Evolutionary conservation across 257 asterid genomes (phyloP), one percentile per base, ranked within the genome.

Genomic region (Osmanthus fragrans): DNA sequence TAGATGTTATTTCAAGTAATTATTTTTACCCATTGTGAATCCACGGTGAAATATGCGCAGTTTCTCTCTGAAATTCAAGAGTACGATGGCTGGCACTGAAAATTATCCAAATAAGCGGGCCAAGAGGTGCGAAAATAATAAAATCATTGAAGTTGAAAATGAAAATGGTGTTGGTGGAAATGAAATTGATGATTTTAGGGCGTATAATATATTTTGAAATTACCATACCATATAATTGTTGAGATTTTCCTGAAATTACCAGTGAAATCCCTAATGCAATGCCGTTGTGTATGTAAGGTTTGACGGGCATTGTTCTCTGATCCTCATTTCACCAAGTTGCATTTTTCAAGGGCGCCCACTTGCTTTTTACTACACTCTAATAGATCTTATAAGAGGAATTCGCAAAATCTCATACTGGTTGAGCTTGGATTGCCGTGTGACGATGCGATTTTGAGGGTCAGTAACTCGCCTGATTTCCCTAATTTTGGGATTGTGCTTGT

Each of bases 221-320:
- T 60, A 25, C 33, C 68, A 23, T 25, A 6, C 32, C 68, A 23
- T 60, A 25, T 60, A 60, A 60, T 60, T 4, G 33, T 60, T 60
- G 68, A 60, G 10, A 60, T 60, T 60, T 60, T 60, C 68, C 68
- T 60, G 68, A 60, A 60, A 23, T 60, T 60, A 25, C 32, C 68
- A 7, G 68, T 60, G 33, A 60, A 60, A 60, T 21, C 68, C 68
- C 68, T 60, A 21, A 33, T 60, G 7, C 68, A 60, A 60, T 60
- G 68, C 16, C 68, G 33, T 0, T 60, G 68, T 23, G 33, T 23
- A 16, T 60, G 68, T 21, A 60, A 23, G 67, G 67, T 60, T 9
- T 60, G 67, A 33, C 33, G 67, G 32, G 16, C 29, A 21, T 60
- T 60, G 30, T 60, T 60, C 30, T 60, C 67, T 0, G 67, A 60